A percentile compares a stretch with the other conserved stretches of the same genome.
These are phyloP conservation scores for Aspergillus fumigatus DNA, from an alignment of 2,329 filamentous ascomycete genomes.

Conservation along the genomic window DNA sequence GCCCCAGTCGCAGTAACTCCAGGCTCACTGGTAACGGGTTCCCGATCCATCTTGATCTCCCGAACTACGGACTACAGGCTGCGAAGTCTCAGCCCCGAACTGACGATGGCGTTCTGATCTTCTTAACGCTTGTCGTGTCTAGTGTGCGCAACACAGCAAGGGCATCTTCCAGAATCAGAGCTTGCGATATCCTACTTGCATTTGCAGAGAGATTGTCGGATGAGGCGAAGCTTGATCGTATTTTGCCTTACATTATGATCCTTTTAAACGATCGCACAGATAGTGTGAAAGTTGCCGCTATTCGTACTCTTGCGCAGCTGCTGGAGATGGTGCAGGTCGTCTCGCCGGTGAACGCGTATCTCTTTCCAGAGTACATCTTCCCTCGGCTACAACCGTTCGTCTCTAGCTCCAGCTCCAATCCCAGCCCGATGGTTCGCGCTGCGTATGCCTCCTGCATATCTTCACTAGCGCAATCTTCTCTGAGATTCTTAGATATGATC, in stretches of 20 bases:
- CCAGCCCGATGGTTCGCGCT: slow-evolving; percentile 70
- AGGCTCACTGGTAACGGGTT: slow-evolving; percentile 42
- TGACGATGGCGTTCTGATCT: slow-evolving; percentile 89
- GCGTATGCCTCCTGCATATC: slow-evolving; percentile 92
- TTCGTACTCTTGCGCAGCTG: slow-evolving; percentile 83
- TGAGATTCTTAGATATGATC: slow-evolving; percentile 83
- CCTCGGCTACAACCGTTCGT: slow-evolving; percentile 57
- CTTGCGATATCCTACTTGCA: slow-evolving; percentile 84
- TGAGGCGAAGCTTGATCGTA: slow-evolving; percentile 89
- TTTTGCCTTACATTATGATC: slow-evolving; percentile 83
- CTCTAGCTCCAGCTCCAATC: slow-evolving; percentile 48
- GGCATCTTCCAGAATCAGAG: slow-evolving; percentile 78
- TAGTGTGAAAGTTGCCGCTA: slow-evolving; percentile 76
- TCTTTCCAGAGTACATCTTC: slow-evolving; percentile 64
- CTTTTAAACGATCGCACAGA: slow-evolving; percentile 78
- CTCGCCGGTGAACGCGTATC: slow-evolving; percentile 65
- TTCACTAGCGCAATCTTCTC: slow-evolving; percentile 78
- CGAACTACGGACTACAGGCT: slow-evolving; percentile 72
- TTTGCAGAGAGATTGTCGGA: slow-evolving; percentile 90
- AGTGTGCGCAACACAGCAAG: slow-evolving; percentile 86
- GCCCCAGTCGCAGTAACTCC: slow-evolving; percentile 28
- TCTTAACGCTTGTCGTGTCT: slow-evolving; percentile 81
- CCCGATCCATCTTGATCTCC: slow-evolving; percentile 79
- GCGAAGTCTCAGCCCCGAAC: slow-evolving; percentile 57
- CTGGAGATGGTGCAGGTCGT: slow-evolving; percentile 83